phyloP scores from a whole-genome alignment of 192 early-diverging fungal genomes.

The Coemansia sp. region DNA sequence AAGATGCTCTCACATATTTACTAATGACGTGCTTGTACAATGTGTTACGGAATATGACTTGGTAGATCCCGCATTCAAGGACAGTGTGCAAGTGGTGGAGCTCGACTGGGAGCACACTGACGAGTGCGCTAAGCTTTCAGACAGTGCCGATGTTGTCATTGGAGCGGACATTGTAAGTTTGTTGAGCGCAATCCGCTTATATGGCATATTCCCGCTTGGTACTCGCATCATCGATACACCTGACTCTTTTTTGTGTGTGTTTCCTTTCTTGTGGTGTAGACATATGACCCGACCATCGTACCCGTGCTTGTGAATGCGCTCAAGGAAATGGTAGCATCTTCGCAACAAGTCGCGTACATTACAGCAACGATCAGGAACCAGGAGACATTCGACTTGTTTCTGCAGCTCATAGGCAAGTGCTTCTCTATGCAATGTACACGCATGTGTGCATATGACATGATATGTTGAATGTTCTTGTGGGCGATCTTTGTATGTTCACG shows the following conservation, averaged over 20 bases:
- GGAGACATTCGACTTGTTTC: slow-evolving; percentile 50
- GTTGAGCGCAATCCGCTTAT: not conserved
- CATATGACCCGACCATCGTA: slow-evolving; percentile 51
- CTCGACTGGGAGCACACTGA: slow-evolving; percentile 42
- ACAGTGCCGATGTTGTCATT: slow-evolving; percentile 45
- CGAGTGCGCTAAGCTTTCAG: slow-evolving; percentile 30
- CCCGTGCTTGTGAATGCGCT: slow-evolving; percentile 40
- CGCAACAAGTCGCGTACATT: slow-evolving; percentile 52
- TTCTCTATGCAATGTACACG: not conserved
- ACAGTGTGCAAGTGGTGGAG: slow-evolving; percentile 36
- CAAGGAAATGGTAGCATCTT: slow-evolving; percentile 33
- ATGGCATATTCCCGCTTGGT: not conserved
- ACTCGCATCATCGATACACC: not conserved
- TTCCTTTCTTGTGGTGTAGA: slow-evolving; percentile 21
- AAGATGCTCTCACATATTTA: not conserved
- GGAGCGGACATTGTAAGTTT: slow-evolving; percentile 55
- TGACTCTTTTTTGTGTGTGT: not conserved
- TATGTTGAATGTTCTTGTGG: not conserved
- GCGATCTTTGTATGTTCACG: not conserved
- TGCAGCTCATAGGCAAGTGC: slow-evolving; percentile 38
- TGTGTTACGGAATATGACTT: not conserved
- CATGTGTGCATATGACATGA: not conserved
- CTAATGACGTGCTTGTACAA: not conserved
- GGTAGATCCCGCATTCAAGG: slow-evolving; percentile 39
- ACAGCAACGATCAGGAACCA: slow-evolving; percentile 37